Percentiles rank a stretch among this genome's conserved stretches.
Conservation (phyloP, 306 rosid genomes). For the Oemleria cerasiformis region DNA sequence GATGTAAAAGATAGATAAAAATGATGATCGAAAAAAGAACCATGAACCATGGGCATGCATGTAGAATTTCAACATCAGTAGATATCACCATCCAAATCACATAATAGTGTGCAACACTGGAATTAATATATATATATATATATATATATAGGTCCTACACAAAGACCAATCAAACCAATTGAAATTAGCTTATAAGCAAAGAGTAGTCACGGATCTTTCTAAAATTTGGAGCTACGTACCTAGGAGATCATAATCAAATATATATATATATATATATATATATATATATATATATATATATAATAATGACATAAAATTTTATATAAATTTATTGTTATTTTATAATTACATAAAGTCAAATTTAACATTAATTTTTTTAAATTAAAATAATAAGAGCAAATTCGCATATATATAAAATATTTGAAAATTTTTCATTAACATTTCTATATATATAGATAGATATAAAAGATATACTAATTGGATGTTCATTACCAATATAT, state of each 20-base stretch:
- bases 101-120: constrained; percentile 3
- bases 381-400: no score
- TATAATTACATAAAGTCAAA: no score
- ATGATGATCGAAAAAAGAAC: background rate
- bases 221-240: constrained; percentile 29
- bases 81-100: constrained; percentile 10
- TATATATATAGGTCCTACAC: constrained; percentile 24
- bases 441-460: no score
- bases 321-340: no score
- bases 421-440: no score
- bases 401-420: no score
- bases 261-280: background rate
- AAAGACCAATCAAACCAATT: background rate
- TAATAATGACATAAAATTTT: no score
- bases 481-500: no score
- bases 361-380: no score
- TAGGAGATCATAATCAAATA: no score
- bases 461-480: no score
- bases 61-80: constrained; percentile 19
- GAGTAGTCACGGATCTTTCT: constrained; percentile 68
- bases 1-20: background rate
- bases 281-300: background rate
- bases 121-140: no score
- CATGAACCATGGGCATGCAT: background rate
- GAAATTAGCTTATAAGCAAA: background rate